phyloP scores from a whole-genome alignment of 331 rosid species.

The Pyrus hybrid region DNA sequence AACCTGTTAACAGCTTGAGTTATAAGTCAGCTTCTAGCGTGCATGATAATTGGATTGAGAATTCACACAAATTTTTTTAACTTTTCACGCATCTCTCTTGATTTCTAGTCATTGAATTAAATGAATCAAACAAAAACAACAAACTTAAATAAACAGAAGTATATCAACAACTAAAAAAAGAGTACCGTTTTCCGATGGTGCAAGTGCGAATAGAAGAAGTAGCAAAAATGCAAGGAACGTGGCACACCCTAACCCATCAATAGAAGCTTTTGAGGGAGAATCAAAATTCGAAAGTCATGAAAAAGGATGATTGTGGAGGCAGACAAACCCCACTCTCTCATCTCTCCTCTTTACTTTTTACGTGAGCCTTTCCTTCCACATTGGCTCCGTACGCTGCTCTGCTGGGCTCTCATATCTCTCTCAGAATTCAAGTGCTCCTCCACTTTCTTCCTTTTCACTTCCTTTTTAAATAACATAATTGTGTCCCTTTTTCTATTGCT shows the following conservation, averaged over 20 bases:
- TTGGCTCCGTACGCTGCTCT: background rate
- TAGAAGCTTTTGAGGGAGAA: slow-evolving; percentile 19
- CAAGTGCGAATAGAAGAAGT: background rate
- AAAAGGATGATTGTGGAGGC: slow-evolving; percentile 33
- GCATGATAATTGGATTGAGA: too few species aligned
- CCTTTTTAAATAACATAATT: too few species aligned
- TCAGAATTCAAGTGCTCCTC: background rate
- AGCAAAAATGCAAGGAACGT: slow-evolving; percentile 22
- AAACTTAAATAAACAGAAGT: too few species aligned
- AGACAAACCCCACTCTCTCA: slow-evolving; percentile 17
- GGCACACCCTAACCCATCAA: slow-evolving; percentile 34
- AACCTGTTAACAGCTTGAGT: too few species aligned
- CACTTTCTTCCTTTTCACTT: background rate
- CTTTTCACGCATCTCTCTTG: too few species aligned
- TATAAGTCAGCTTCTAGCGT: too few species aligned
- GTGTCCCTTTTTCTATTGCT: too few species aligned
- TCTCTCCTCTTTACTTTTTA: background rate
- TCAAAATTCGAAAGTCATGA: slow-evolving; percentile 5
- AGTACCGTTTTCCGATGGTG: too few species aligned
- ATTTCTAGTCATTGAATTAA: too few species aligned
- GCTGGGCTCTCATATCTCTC: background rate
- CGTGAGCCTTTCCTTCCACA: background rate
- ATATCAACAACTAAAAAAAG: too few species aligned
- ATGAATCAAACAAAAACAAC: too few species aligned
- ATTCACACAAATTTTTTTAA: too few species aligned